phyloP scores from a whole-genome alignment of 805 yeast species.

The Kazachstania taianensis region DNA sequence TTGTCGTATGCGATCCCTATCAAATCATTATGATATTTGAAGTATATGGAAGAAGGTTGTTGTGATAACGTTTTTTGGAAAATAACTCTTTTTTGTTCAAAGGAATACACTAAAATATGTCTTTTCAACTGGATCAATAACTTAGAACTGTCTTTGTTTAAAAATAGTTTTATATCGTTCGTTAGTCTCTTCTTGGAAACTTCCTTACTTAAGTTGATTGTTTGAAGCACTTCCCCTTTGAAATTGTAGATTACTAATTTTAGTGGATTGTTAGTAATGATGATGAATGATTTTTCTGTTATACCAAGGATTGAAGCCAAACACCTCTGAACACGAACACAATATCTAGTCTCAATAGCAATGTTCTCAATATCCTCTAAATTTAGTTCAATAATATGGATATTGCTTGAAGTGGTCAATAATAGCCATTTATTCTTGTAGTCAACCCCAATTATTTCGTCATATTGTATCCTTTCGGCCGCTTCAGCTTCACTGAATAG shows the following conservation, averaged over 20 bases:
- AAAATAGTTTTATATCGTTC: slow-evolving; percentile 8
- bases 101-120: slow-evolving; percentile 21
- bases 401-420: slow-evolving; percentile 9
- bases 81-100: slow-evolving; percentile 23
- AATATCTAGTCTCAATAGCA: slow-evolving; percentile 10
- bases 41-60: slow-evolving; percentile 9
- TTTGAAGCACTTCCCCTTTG: slow-evolving; percentile 20
- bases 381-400: slow-evolving; percentile 14
- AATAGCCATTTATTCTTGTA: slow-evolving; percentile 25
- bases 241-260: slow-evolving; percentile 22
- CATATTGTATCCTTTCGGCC: not conserved
- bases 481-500: not conserved
- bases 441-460: slow-evolving; percentile 15
- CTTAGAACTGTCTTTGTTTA: slow-evolving; percentile 26
- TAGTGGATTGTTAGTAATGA: slow-evolving; percentile 14
- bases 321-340: slow-evolving; percentile 3
- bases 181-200: slow-evolving; percentile 5
- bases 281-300: slow-evolving; percentile 27
- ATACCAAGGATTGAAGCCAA: slow-evolving; percentile 20
- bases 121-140: slow-evolving; percentile 18
- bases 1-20: slow-evolving; percentile 14
- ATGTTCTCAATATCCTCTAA: slow-evolving; percentile 3
- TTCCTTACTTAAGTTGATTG: slow-evolving; percentile 12
- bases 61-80: slow-evolving; percentile 8
- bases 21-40: slow-evolving; percentile 9